A percentile compares a stretch with the other conserved stretches of the same genome.
Evolutionary conservation across 306 rosid species (phyloP).

Genomic region (Ormosia semicastrata): DNA sequence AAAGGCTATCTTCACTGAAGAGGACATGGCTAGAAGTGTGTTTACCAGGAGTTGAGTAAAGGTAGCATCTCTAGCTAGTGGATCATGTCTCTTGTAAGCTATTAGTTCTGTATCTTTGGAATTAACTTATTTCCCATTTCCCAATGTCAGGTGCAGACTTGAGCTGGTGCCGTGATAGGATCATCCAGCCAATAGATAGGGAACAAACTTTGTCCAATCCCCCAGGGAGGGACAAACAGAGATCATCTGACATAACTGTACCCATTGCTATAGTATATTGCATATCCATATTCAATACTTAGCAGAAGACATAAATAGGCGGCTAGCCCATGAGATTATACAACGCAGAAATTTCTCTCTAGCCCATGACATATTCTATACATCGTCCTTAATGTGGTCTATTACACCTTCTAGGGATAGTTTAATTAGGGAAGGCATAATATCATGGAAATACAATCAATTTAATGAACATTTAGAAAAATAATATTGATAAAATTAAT

Average conservation of each 20-base stretch:
- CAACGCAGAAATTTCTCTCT: no score
- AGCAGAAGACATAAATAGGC: constrained; percentile 20
- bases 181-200: not conserved
- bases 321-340: constrained; percentile 4
- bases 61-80: not conserved
- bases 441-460: constrained; percentile 22
- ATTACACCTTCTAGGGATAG: not conserved
- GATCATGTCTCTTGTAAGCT: not conserved
- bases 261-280: not conserved
- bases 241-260: constrained; percentile 3
- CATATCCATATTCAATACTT: not conserved
- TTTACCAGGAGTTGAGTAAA: not conserved
- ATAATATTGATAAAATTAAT: not conserved
- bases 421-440: not conserved
- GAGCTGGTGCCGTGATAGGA: not conserved
- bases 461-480: not conserved
- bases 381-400: no score
- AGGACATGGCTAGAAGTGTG: not conserved
- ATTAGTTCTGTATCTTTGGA: not conserved
- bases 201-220: not conserved
- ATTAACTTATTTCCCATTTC: not conserved
- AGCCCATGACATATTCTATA: no score
- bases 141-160: not conserved
- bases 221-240: constrained; percentile 1
- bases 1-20: not conserved